phyloP scores from a whole-genome alignment of 2,329 filamentous ascomycete genomes.

The Aspergillus versicolor region DNA sequence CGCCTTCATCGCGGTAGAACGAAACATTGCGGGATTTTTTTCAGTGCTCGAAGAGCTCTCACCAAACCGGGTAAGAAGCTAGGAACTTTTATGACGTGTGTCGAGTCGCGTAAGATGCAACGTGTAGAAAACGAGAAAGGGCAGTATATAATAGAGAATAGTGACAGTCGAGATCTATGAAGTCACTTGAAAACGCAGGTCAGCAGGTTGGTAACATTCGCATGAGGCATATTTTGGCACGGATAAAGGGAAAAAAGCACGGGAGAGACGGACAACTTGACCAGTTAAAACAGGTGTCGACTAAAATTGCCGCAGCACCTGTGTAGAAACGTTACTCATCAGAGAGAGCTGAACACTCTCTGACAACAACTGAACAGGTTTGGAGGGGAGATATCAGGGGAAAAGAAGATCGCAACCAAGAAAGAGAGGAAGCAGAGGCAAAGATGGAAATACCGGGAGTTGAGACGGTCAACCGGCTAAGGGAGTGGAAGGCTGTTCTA shows the following conservation, averaged over 20 bases:
- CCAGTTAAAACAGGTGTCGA: slow-evolving; percentile 37
- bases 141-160: background rate
- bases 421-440: slow-evolving; percentile 2
- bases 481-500: slow-evolving; percentile 14
- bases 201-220: slow-evolving; percentile 7
- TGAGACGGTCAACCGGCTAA: slow-evolving; percentile 25
- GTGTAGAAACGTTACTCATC: slow-evolving; percentile 38
- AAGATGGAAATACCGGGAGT: slow-evolving; percentile 18
- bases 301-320: slow-evolving; percentile 43
- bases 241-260: slow-evolving; percentile 23
- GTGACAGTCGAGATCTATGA: slow-evolving; percentile 3
- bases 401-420: slow-evolving; percentile 7
- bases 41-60: slow-evolving; percentile 15
- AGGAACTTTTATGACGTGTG: slow-evolving; percentile 11
- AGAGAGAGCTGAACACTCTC: slow-evolving; percentile 37
- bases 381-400: slow-evolving; percentile 8
- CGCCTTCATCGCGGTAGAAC: slow-evolving; percentile 41
- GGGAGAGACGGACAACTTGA: slow-evolving; percentile 15
- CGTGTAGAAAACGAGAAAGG: background rate
- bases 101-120: slow-evolving; percentile 1
- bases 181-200: slow-evolving; percentile 7
- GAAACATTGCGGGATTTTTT: slow-evolving; percentile 40
- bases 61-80: background rate
- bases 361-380: slow-evolving; percentile 14
- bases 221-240: slow-evolving; percentile 19